These are phyloP conservation scores for Sparassis latifolia DNA, from an alignment of 1,284 basidiomycete genomes.

Conservation along the genomic window DNA sequence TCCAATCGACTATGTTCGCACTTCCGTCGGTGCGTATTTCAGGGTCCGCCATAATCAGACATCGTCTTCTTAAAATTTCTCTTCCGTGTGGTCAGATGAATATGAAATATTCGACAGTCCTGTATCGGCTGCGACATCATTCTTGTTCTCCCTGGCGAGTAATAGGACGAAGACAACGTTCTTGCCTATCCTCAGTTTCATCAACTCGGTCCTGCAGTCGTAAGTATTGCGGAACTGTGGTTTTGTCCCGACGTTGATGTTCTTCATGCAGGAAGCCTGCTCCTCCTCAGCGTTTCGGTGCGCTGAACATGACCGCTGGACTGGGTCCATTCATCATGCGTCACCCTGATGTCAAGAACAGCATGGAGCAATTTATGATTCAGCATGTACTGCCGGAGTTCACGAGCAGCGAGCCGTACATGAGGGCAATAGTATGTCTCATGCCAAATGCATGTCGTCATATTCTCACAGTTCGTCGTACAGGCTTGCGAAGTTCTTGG, in stretches of 20 bases:
- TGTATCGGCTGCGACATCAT: slow-evolving; percentile 69
- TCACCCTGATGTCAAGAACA: slow-evolving; percentile 69
- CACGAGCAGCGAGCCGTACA: slow-evolving; percentile 53
- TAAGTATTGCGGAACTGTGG: slow-evolving; percentile 30
- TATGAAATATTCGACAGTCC: slow-evolving; percentile 74
- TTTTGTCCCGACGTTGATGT: not conserved
- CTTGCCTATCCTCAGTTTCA: slow-evolving; percentile 69
- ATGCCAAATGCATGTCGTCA: not conserved
- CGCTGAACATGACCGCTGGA: slow-evolving; percentile 73
- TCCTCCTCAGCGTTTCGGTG: slow-evolving; percentile 71
- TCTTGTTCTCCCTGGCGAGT: slow-evolving; percentile 70
- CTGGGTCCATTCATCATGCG: slow-evolving; percentile 74
- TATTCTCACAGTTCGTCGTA: slow-evolving; percentile 5
- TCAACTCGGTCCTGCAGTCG: slow-evolving; percentile 65
- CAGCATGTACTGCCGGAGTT: slow-evolving; percentile 73
- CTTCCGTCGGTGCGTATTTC: slow-evolving; percentile 52
- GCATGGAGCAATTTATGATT: slow-evolving; percentile 72
- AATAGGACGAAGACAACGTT: slow-evolving; percentile 76
- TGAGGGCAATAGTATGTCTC: slow-evolving; percentile 65
- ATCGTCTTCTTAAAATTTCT: too few species aligned
- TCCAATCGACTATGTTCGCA: slow-evolving; percentile 73
- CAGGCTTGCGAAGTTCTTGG: slow-evolving; percentile 78
- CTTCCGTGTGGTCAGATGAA: slow-evolving; percentile 46
- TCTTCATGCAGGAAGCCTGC: slow-evolving; percentile 37
- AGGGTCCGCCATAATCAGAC: not conserved